Percentiles rank a stretch among this genome's conserved stretches.
Evolutionary conservation across 345 rosid species (phyloP).

Genomic region (Eutrema japonicum): DNA sequence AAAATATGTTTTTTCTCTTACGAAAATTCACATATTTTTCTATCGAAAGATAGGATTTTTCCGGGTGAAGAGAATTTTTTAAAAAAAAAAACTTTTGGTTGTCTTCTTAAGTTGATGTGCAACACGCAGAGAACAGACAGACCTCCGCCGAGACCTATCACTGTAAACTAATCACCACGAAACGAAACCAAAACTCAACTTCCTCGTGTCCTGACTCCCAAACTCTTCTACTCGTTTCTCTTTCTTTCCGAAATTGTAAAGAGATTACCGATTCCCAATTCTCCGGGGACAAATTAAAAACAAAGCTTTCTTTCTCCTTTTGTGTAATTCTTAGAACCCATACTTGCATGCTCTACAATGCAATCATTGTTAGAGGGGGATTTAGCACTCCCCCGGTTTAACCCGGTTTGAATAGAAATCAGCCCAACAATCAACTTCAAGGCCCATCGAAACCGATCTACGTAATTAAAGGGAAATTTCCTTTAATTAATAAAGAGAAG

Average conservation of each 20-base stretch:
- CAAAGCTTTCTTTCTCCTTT: slow-evolving; percentile 28
- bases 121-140: slow-evolving; percentile 31
- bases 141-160: slow-evolving; percentile 34
- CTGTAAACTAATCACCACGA: background rate
- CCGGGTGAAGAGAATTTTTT: background rate
- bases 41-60: background rate
- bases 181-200: background rate
- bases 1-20: background rate
- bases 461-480: too few species aligned
- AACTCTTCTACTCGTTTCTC: background rate
- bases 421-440: too few species aligned
- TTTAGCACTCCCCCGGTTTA: too few species aligned
- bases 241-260: background rate
- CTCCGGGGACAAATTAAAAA: background rate
- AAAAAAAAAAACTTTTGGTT: background rate
- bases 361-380: too few species aligned
- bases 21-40: background rate
- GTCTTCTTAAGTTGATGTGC: slow-evolving; percentile 26
- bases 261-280: background rate
- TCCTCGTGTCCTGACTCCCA: background rate
- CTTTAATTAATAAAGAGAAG: too few species aligned
- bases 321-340: too few species aligned
- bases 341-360: slow-evolving; percentile 47
- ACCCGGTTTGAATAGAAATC: too few species aligned
- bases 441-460: too few species aligned